Conservation (phyloP, 805 yeast species). For the Ogataea nitratoaversa region DNA sequence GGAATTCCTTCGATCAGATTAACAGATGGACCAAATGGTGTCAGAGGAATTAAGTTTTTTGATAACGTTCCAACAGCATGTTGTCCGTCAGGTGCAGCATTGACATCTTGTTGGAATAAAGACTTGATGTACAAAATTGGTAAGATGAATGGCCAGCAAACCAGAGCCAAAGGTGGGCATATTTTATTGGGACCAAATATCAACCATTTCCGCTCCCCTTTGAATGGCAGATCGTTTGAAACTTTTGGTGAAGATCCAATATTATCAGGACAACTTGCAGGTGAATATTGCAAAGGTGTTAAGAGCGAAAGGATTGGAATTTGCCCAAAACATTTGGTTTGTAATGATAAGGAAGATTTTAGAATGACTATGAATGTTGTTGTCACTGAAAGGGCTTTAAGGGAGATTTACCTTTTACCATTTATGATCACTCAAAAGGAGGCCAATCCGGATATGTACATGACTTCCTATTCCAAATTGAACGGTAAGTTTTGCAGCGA, state of each 20-base stretch:
- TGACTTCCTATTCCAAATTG: slow-evolving; percentile 62
- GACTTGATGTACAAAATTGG: slow-evolving; percentile 38
- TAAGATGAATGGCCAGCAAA: slow-evolving; percentile 40
- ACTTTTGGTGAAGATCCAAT: slow-evolving; percentile 21
- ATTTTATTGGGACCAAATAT: slow-evolving; percentile 35
- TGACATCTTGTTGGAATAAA: slow-evolving; percentile 43
- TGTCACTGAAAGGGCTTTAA: slow-evolving; percentile 56
- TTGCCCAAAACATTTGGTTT: slow-evolving; percentile 58
- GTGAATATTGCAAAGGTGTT: slow-evolving; percentile 49
- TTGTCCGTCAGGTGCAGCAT: slow-evolving; percentile 44
- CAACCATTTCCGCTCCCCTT: slow-evolving; percentile 42
- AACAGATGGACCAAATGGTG: slow-evolving; percentile 47
- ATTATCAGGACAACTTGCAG: slow-evolving; percentile 43
- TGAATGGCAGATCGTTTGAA: slow-evolving; percentile 34
- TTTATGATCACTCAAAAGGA: slow-evolving; percentile 56
- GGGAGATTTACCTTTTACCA: slow-evolving; percentile 63
- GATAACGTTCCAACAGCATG: slow-evolving; percentile 41
- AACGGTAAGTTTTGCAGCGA: slow-evolving; percentile 59
- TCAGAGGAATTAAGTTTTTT: slow-evolving; percentile 42
- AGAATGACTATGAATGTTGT: slow-evolving; percentile 45
- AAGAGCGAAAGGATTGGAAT: slow-evolving; percentile 50
- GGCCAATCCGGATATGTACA: slow-evolving; percentile 49
- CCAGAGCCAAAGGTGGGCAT: slow-evolving; percentile 41
- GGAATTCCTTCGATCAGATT: slow-evolving; percentile 34
- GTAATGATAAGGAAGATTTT: slow-evolving; percentile 60